Evolutionary conservation across 1,284 basidiomycete genomes (phyloP), one percentile per base, ranked within the genome.

Genomic region (Leccinum holopus): DNA sequence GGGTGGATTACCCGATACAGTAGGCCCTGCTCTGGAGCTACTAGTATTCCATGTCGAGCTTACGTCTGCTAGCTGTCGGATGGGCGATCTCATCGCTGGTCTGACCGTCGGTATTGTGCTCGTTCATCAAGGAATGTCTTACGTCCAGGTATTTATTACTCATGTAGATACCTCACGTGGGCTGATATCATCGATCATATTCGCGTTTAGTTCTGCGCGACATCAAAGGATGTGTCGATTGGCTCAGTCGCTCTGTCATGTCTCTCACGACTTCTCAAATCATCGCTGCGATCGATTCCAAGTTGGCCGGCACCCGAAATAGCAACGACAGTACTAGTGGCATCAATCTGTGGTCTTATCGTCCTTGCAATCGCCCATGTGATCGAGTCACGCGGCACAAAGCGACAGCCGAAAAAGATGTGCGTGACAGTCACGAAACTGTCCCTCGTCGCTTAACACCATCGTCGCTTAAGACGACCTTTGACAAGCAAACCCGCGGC

Each of bases 211-310:
- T 84, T 94, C 75, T 94, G 94, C 69, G 95, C 95, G 33, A 97
- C 95, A 0, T 94, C 94, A 54, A 97, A 97, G 76, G 95, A 98
- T 79, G 91, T 96, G 44, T 94, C 94, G 11, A 97, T 98, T 67
- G 95, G 95, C 58, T 95, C 95, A 3, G 95, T 97, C 66, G 96
- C 33, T 35, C 97, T 16, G 97, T 99, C 76, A 97, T 98, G 95
- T 97, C 94, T 6, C 85, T 97, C 60, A 92, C 94, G 44, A 88
- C 90, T n/a, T 84, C 92, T 14, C 87, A 92, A 71, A 88, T 97
- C 65, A 91, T 97, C 73, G 79, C 81, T 32, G 76, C 84, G 51
- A 87, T 97, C 57, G 72, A 90, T 41, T 68, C 77, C 0, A 69
- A 70, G 4, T 79, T 95, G 86, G 84, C 70, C 76, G 3, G 79